phyloP scores from a whole-genome alignment of 441 rosid genomes.

The Dalechampia spathulata region DNA sequence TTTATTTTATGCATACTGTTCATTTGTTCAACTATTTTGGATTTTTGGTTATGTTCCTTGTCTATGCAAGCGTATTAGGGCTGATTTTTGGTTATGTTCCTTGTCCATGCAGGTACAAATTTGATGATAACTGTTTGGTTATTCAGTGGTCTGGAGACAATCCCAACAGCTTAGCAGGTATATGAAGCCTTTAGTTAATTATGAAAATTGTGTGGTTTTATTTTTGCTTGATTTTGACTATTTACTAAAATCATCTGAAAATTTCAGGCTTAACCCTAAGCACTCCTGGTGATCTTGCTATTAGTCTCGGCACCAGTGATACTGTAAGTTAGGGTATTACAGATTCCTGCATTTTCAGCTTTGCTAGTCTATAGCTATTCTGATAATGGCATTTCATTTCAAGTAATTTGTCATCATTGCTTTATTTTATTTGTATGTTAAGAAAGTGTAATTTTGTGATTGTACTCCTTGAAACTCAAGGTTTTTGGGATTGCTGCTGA shows the following conservation, averaged over 20 bases:
- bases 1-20: no score
- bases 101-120: slow-evolving; percentile 50
- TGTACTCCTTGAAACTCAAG: slow-evolving; percentile 21
- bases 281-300: slow-evolving; percentile 82
- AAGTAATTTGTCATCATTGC: neutral
- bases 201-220: neutral
- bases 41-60: neutral
- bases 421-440: neutral
- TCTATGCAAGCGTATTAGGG: slow-evolving; percentile 43
- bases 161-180: slow-evolving; percentile 96
- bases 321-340: slow-evolving; percentile 42
- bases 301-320: slow-evolving; percentile 94
- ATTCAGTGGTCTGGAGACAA: slow-evolving; percentile 98
- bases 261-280: slow-evolving; percentile 76
- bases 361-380: neutral
- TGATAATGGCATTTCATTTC: no score
- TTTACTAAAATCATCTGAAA: slow-evolving; percentile 7
- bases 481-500: slow-evolving; percentile 75
- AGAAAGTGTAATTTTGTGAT: no score
- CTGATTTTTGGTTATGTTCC: neutral
- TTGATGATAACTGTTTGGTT: slow-evolving; percentile 58
- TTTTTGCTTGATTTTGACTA: slow-evolving; percentile 3
- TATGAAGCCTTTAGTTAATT: no score
- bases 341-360: neutral
- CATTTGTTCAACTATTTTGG: no score